Base-by-base conservation (phyloP, 2,329 filamentous ascomycete species). In the Fusarium illudens region DNA sequence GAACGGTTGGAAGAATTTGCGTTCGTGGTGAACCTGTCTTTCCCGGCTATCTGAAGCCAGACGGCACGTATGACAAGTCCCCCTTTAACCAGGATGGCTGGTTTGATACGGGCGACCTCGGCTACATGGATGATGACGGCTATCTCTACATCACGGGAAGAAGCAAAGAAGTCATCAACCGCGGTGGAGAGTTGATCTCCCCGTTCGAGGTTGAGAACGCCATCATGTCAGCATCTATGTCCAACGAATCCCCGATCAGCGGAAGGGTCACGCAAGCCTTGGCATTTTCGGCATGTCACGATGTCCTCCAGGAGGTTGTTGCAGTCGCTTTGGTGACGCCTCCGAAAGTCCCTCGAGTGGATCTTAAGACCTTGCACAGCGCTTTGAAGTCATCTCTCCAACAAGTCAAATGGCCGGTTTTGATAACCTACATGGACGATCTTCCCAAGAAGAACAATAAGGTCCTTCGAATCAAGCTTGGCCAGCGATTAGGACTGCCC, bases 171-270 rank as follows among this genome's bases (percentile, higher is more conserved):
- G 83, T 87, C 58, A 86, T 87, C 74, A 87, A 87, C 70, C 81
- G 85, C 11, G 86, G 85, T 33, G 85, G 86, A 32, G 86, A 88
- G 71, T 79, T 87, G n/a, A 87, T 88, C 59, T 86, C 84, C 5
- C 85, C 86, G 0, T 86, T 87, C 56, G 86, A 88, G 68, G 81
- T 88, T n/a, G 86, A 87, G 68, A 83, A 87, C 65, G 85, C 84
- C 10, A 82, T 87, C 59, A 77, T 86, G 42, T 76, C 81, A 2
- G 81, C 83, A 11, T 79, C 84, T 5, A 76, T 79, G 46, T 75
- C 80, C 13, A 69, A 75, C 4, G 75, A 76, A 6, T 84, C 82
- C 2, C 78, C 79, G 0, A 81, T 85, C 15, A 81, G 78, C 58
- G 82, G 82, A 6, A 79, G 83, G 4, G 77, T 88, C 5, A 77